phyloP scores from a whole-genome alignment of 805 yeast genomes.

The Spathaspora arborariae region DNA sequence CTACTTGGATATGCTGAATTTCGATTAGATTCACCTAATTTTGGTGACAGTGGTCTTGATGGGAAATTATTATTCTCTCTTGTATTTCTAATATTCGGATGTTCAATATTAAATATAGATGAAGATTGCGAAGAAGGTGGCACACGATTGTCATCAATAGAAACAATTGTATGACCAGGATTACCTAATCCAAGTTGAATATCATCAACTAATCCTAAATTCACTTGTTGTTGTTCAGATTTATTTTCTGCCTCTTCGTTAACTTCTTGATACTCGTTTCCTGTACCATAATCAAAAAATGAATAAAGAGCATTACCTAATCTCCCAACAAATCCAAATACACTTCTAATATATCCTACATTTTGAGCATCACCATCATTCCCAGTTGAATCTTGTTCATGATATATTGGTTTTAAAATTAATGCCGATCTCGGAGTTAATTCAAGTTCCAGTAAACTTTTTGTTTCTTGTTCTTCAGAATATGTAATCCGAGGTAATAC shows the following conservation, averaged over 20 bases:
- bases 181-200: slow-evolving; percentile 1
- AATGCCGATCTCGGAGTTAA: slow-evolving; percentile 72
- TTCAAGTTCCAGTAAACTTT: slow-evolving; percentile 49
- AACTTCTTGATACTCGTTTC: slow-evolving; percentile 8
- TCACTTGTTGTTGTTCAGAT: neutral
- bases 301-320: slow-evolving; percentile 32
- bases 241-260: neutral
- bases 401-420: slow-evolving; percentile 60
- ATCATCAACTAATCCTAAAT: neutral
- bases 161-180: slow-evolving; percentile 7
- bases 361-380: slow-evolving; percentile 5
- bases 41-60: slow-evolving; percentile 1
- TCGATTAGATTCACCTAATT: slow-evolving; percentile 1
- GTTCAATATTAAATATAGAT: slow-evolving; percentile 7
- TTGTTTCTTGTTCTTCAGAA: slow-evolving; percentile 48
- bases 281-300: slow-evolving; percentile 41
- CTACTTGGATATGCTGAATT: slow-evolving; percentile 10
- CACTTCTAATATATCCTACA: slow-evolving; percentile 8
- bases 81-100: neutral
- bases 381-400: slow-evolving; percentile 12
- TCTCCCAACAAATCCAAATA: slow-evolving; percentile 8
- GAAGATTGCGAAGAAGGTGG: slow-evolving; percentile 3
- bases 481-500: slow-evolving; percentile 47
- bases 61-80: neutral
- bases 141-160: slow-evolving; percentile 4